Base-by-base conservation (phyloP, 2,329 filamentous ascomycete species). In the Pseudogymnoascus sp. region DNA sequence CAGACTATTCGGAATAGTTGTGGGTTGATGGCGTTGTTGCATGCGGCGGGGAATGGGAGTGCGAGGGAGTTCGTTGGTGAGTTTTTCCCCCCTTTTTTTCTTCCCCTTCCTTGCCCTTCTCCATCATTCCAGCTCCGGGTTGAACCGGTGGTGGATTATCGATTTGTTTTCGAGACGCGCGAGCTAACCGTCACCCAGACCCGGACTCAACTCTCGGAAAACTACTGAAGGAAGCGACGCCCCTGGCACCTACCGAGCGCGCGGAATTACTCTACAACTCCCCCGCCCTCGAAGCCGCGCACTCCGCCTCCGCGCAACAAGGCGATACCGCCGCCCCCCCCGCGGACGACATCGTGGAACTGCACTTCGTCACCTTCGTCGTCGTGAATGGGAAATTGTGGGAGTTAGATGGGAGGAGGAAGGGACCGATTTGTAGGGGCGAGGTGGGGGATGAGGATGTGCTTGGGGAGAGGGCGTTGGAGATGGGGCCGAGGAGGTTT, bases 341-440 rank as follows among this genome's bases (percentile, higher is more conserved):
- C 62, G 92, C 92, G 6, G 83, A 67, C 86, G 90, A 90, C 71
- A 84, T 88, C 69, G 83, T 96, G 14, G 95, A 98, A 73, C 80
- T 97, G 70, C 95, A 99, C 79, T 98, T 96, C 74, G 93, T 98
- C 51, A 95, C 91, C 73, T 99, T 98, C 76, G 90, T 95, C 62
- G 95, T 93, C 79, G 80, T 80, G 34, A 86, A 90, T 74, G 88
- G 88, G 63, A 83, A 78, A 51, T 73, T 90, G 61, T 90, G 86
- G 84, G 88, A 90, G 74, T 75, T 91, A 74, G 88, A 90, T 75
- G 88, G 88, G 10, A 74, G 85, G 65, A 78, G 88, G 64, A 90
- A 85, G 71, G 88, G 88, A 0, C 87, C 87, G 1, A 72, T 90
- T 62, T 79, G 86, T 67, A 78, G 87, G 63, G 83, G 61, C 72